Evolutionary conservation across 139 green algal species (phyloP).

Genomic region (Astrephomene gubernaculifera): DNA sequence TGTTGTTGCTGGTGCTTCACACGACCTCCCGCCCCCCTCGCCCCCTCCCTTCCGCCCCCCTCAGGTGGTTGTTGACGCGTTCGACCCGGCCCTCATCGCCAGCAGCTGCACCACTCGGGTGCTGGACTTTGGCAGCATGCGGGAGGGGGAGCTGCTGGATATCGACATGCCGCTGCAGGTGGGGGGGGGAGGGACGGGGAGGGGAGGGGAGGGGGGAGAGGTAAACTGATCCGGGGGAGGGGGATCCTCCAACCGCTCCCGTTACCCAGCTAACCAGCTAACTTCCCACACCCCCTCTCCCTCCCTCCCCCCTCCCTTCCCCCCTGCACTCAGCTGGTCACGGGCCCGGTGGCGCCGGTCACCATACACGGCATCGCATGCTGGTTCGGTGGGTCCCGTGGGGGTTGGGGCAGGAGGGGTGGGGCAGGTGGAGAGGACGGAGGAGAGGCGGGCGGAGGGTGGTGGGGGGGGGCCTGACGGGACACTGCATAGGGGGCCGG

Average conservation of each 20-base stretch:
- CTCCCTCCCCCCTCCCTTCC: neutral
- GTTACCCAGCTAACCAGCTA: too few relatives aligned
- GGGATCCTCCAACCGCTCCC: too few relatives aligned
- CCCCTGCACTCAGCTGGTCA: conserved; percentile 39
- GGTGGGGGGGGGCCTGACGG: too few relatives aligned
- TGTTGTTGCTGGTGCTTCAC: too few relatives aligned
- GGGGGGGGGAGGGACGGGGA: conserved; percentile 8
- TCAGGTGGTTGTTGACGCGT: conserved; percentile 96
- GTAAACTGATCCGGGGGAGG: neutral
- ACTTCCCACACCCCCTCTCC: neutral
- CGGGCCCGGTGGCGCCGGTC: conserved; percentile 29
- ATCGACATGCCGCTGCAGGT: conserved; percentile 84
- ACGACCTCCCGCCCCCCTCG: too few relatives aligned
- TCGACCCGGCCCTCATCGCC: conserved; percentile 83
- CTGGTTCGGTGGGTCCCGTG: conserved; percentile 82
- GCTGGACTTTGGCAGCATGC: conserved; percentile 83
- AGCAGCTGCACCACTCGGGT: conserved; percentile 60
- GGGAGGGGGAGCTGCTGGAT: conserved; percentile 82
- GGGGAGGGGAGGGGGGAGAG: neutral
- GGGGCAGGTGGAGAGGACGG: too few relatives aligned
- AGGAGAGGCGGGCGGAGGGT: too few relatives aligned
- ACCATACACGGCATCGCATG: conserved; percentile 90
- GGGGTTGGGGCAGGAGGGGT: neutral
- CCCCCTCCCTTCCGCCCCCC: neutral
- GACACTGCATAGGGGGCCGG: neutral